Conservation (phyloP, 1,284 basidiomycete genomes). For the Inonotus hispidus region DNA sequence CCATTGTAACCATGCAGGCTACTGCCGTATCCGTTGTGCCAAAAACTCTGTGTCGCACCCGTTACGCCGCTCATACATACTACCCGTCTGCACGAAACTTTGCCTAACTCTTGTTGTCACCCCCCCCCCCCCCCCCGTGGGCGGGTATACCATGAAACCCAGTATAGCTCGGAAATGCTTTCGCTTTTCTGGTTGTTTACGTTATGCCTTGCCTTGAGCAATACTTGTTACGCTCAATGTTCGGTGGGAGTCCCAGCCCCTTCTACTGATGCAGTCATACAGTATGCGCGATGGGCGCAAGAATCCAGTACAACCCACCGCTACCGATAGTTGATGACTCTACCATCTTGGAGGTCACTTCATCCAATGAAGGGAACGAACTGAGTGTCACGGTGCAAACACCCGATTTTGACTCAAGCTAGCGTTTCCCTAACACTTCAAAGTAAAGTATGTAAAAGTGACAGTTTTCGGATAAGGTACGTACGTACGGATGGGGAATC, state of each 20-base stretch:
- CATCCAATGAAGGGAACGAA: not conserved
- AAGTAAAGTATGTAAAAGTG: not conserved
- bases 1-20: too few relatives aligned
- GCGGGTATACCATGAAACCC: too few relatives aligned
- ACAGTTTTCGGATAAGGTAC: too few relatives aligned
- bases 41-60: not conserved
- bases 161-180: too few relatives aligned
- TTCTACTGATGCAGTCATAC: not conserved
- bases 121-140: too few relatives aligned
- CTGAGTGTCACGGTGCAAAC: not conserved
- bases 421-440: not conserved
- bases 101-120: too few relatives aligned
- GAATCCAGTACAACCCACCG: not conserved
- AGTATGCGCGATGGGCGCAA: not conserved
- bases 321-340: not conserved
- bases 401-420: not conserved
- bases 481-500: too few relatives aligned
- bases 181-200: too few relatives aligned
- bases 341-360: not conserved
- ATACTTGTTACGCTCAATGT: not conserved
- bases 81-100: too few relatives aligned
- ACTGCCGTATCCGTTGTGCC: too few relatives aligned
- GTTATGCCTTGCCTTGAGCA: not conserved
- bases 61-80: too few relatives aligned
- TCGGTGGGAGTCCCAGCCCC: not conserved